Evolutionary conservation across 257 asterid genomes (phyloP).

Genomic region (Plectranthus barbatus): DNA sequence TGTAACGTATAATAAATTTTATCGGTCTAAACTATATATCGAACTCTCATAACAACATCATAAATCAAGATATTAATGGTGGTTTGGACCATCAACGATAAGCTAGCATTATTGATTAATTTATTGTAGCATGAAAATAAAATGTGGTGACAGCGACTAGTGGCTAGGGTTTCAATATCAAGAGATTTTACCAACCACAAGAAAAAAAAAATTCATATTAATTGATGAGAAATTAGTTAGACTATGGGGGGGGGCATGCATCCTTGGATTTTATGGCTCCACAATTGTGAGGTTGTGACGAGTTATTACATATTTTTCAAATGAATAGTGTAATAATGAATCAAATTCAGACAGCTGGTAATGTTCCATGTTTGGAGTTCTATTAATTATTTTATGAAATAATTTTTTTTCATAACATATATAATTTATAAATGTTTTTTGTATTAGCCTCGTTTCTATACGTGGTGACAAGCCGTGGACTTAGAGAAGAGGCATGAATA

Average conservation of each 20-base stretch:
- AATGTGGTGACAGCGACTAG: neutral
- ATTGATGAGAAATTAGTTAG: neutral
- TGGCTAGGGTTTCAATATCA: neutral
- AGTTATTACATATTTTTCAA: neutral
- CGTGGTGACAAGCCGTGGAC: neutral
- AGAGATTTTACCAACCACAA: neutral
- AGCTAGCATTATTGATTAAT: neutral
- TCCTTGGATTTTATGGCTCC: neutral
- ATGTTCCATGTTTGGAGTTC: neutral
- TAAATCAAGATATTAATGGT: neutral
- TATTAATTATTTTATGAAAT: neutral
- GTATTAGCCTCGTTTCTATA: neutral
- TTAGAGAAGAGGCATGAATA: neutral
- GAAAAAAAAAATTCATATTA: neutral
- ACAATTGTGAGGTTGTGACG: neutral
- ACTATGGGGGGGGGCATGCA: too few species aligned
- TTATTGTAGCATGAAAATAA: neutral
- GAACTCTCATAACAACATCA: too few species aligned
- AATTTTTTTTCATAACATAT: too few species aligned
- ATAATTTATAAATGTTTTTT: too few species aligned
- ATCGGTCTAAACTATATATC: too few species aligned
- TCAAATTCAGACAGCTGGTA: neutral
- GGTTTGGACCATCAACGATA: neutral
- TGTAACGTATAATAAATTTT: too few species aligned
- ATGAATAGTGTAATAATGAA: neutral